phyloP scores from a whole-genome alignment of 257 asterid genomes.

The Solanum infundibuliforme region DNA sequence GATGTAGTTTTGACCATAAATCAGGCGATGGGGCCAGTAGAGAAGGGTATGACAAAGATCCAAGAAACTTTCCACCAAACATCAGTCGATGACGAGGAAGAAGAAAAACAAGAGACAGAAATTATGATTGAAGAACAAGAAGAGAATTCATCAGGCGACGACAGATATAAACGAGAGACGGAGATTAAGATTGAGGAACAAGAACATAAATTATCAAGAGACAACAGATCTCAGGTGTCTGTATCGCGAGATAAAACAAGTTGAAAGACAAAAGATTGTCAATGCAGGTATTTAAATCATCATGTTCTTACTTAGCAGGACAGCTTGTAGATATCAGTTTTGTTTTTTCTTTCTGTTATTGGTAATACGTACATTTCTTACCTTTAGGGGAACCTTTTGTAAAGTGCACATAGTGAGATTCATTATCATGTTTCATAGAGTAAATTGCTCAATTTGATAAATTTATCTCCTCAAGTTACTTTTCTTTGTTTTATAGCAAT shows the following conservation, averaged over 20 bases:
- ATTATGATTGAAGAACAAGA: conserved; percentile 37
- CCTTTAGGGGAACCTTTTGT: background rate
- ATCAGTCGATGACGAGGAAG: conserved; percentile 27
- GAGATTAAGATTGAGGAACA: conserved; percentile 41
- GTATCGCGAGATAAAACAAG: background rate
- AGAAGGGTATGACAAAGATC: conserved; percentile 82
- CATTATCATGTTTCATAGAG: background rate
- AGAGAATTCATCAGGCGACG: conserved; percentile 13
- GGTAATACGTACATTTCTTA: background rate
- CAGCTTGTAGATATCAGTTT: background rate
- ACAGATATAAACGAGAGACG: conserved; percentile 13
- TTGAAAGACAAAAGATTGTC: background rate
- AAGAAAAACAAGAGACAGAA: conserved; percentile 29
- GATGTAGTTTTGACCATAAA: conserved; percentile 88
- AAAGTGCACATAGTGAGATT: background rate
- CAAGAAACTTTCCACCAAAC: conserved; percentile 75
- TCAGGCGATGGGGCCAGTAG: conserved; percentile 92
- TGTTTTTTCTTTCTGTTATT: background rate
- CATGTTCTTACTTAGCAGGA: background rate
- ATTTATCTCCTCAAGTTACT: background rate
- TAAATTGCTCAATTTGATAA: background rate
- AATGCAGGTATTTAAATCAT: background rate
- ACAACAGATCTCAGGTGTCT: conserved; percentile 16
- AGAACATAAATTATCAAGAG: conserved; percentile 15
- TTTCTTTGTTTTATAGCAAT: background rate